A percentile compares a stretch with the other conserved stretches of the same genome.
phyloP scores from a whole-genome alignment of 78 protist genomes.

The Guillardia theta region DNA sequence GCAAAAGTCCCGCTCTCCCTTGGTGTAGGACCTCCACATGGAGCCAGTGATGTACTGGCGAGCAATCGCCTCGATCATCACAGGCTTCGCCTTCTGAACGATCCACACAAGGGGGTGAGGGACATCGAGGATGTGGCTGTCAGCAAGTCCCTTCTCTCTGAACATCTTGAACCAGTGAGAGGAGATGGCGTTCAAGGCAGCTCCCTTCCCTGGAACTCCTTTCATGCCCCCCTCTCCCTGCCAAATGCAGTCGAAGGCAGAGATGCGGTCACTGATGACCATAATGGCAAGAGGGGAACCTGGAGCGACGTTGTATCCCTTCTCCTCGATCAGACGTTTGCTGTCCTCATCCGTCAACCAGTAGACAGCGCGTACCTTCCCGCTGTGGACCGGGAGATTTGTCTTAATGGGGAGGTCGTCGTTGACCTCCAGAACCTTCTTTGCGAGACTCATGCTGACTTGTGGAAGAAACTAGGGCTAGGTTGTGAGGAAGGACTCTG shows the following conservation, averaged over 20 bases:
- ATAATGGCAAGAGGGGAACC: neutral
- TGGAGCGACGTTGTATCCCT: neutral
- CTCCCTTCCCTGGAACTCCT: neutral
- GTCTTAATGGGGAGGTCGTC: neutral
- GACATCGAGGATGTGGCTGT: neutral
- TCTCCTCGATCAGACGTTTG: neutral
- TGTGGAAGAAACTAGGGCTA: too few species aligned
- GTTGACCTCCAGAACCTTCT: neutral
- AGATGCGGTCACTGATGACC: neutral
- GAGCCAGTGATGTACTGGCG: conserved; percentile 49
- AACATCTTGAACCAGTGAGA: neutral
- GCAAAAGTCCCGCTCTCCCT: conserved; percentile 47
- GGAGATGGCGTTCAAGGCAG: neutral
- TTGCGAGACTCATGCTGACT: neutral
- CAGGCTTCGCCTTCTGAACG: neutral
- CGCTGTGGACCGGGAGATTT: neutral
- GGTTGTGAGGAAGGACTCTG: too few species aligned
- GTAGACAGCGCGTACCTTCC: neutral
- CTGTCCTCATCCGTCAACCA: neutral
- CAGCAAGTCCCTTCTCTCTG: neutral
- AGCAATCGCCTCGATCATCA: neutral
- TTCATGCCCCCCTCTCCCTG: neutral
- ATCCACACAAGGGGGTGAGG: neutral
- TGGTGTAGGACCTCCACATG: conserved; percentile 49
- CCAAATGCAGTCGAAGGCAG: neutral